Evolutionary conservation across 2,329 filamentous ascomycete genomes (phyloP), one percentile per base, ranked within the genome.

Genomic region (Curvularia eragrostidis): DNA sequence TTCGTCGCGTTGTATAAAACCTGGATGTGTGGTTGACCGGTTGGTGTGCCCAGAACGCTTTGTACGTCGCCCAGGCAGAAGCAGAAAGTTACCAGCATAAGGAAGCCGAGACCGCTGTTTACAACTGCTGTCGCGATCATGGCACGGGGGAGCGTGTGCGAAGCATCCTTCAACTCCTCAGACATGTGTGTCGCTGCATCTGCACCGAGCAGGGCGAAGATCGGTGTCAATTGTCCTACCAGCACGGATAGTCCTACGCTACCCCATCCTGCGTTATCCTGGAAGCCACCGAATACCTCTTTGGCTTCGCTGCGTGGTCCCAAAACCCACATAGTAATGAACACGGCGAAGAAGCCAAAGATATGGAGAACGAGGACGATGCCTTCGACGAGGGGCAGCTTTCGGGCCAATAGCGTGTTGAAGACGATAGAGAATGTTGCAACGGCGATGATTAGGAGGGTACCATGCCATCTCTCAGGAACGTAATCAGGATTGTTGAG

Each of bases 321-420:
- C 9, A 73, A 63, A 2, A 71, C 67, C 71, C 71, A 74, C 50
- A 74, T 58, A 1, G 66, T 66, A 18, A 70, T 67, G 21, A 84
- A 70, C 51, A 84, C 77, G 2, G 78, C 82, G 59, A 84, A 80
- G 62, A 84, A 81, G 1, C 82, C 82, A 26, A 80, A 69, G 26
- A 84, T 73, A 54, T 84, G 83, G 2, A 85, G 62, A 13, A 82
- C 70, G 1, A 83, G 69, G 26, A 82, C 73, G 7, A 78, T 65
- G 3, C 78, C 78, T 66, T 85, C 83, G 23, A 83, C 67, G 3
- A 78, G 66, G 1, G 82, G 82, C 1, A 84, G 70, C 6, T 79
- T 68, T 8, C 74, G 74, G 1, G 79, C 79, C 5, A 79, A 72
- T 4, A 81, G 67, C 0, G 78, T 79, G 65, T 85, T 84, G 61